phyloP scores from a whole-genome alignment of 148 eudicot genomes.

The Arbutus unedo region DNA sequence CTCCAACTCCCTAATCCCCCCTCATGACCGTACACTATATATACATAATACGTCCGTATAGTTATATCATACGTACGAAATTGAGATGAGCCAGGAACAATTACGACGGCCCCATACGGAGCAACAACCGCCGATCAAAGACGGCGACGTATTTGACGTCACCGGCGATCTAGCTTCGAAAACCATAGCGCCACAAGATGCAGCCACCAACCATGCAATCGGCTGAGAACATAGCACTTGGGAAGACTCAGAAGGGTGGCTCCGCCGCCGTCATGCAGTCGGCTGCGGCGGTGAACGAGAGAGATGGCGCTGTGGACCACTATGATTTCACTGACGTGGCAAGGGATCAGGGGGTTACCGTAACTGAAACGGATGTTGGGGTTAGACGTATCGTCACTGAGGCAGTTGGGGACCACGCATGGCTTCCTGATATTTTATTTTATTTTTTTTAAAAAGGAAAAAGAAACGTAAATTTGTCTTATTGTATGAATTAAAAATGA shows the following conservation, averaged over 20 bases:
- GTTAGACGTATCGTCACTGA: neutral
- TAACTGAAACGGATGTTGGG: slow-evolving; percentile 4
- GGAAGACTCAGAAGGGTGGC: slow-evolving; percentile 45
- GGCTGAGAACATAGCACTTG: slow-evolving; percentile 48
- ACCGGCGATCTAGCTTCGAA: slow-evolving; percentile 40
- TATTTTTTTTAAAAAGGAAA: neutral
- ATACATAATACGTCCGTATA: neutral
- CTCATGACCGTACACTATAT: neutral
- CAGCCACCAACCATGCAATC: slow-evolving; percentile 60
- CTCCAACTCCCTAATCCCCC: no score
- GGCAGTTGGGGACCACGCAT: neutral
- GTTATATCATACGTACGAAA: neutral
- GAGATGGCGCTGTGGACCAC: slow-evolving; percentile 31
- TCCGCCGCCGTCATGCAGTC: slow-evolving; percentile 60
- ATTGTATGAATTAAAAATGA: no score
- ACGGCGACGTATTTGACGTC: slow-evolving; percentile 56
- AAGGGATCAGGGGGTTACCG: slow-evolving; percentile 23
- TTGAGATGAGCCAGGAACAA: slow-evolving; percentile 35
- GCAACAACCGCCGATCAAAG: slow-evolving; percentile 30
- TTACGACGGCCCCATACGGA: slow-evolving; percentile 15
- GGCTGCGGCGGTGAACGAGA: slow-evolving; percentile 49
- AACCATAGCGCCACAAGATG: slow-evolving; percentile 50
- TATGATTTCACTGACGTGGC: slow-evolving; percentile 24
- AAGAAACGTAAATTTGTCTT: no score
- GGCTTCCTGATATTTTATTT: neutral